Base-by-base conservation (phyloP, 768 basidiomycete genomes). In the Solioccasus polychromus region DNA sequence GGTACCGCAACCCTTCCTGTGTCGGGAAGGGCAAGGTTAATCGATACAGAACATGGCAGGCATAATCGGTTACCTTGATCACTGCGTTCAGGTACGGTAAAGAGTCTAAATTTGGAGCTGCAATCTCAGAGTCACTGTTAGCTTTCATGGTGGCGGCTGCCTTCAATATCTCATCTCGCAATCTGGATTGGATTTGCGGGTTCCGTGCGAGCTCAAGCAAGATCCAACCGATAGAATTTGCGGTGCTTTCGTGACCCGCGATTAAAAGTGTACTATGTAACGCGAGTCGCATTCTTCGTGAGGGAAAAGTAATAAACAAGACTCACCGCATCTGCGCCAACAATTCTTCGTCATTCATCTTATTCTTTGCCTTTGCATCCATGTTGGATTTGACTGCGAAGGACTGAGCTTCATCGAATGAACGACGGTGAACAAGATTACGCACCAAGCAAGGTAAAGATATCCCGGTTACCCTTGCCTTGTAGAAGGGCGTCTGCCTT, bases 181-280 rank as follows among this genome's bases (percentile, higher is more conserved):
- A 74, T 42, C 71, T 74, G 2, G 63, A 64, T 58, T 89, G 87
- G 10, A 78, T 62, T 15, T 77, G 67, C 0, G 76, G 80, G 49
- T 81, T 64, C 26, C 68, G 72, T 1, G 80, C 74, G 9, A 91
- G 70, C 52, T 83, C 79, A 38, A 82, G 69, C 2, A 88, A 63
- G 4, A 75, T 72, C 80, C 81, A 89, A 39, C 72, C 66, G 20
- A 79, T 46, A 2, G 74, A 71, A 32, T 70, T 78, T 2, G 82
- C 71, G 25, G 76, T 80, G 3, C 80, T 83, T 59, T 85, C 83
- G 59, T 85, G 76, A 3, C 72, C 74, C 36, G 71, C 71, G 3
- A 77, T 50, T 4, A 76, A 57, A 12, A 15, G 11, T 31, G 30
- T 9, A 31, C 30, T 31, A 31, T 31, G 14, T 31, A 28, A 28